Percentiles rank a stretch among this genome's conserved stretches.
phyloP scores from a whole-genome alignment of 768 basidiomycete species.

The Amanita pallidorosea region DNA sequence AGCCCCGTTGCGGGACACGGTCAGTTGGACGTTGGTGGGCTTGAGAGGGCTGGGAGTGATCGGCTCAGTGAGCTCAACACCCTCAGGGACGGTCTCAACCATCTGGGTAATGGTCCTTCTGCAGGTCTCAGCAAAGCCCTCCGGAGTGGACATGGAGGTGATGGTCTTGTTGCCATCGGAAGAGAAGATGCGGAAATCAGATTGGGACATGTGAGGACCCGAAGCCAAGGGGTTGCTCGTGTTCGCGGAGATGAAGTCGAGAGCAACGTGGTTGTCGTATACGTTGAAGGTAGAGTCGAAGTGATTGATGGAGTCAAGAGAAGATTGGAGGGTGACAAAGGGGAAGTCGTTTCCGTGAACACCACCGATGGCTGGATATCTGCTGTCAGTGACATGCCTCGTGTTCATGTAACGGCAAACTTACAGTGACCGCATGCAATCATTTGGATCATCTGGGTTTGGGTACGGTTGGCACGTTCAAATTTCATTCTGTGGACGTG shows the following conservation, averaged over 20 bases:
- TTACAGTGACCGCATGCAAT: slow-evolving; percentile 22
- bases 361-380: slow-evolving; percentile 15
- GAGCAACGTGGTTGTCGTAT: not conserved
- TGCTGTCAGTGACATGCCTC: not conserved
- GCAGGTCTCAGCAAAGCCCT: not conserved
- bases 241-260: slow-evolving; percentile 1
- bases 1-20: not conserved
- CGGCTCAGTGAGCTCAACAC: not conserved
- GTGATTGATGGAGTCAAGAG: not conserved
- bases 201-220: not conserved
- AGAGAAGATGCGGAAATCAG: slow-evolving; percentile 1
- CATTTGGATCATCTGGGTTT: slow-evolving; percentile 21
- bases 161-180: not conserved
- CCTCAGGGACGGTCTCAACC: not conserved
- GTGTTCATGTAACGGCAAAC: not conserved
- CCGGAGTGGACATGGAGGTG: not conserved
- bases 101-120: not conserved
- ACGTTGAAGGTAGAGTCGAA: slow-evolving; percentile 3
- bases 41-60: slow-evolving; percentile 1
- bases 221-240: slow-evolving; percentile 1
- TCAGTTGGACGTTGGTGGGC: not conserved
- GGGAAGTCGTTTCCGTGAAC: slow-evolving; percentile 20
- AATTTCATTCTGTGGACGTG: slow-evolving; percentile 16
- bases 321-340: not conserved
- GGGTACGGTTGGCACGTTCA: slow-evolving; percentile 17